Evolutionary conservation across 306 rosid species (phyloP), one percentile per base, ranked within the genome.

Genomic region (Sphenostylis stenocarpa): DNA sequence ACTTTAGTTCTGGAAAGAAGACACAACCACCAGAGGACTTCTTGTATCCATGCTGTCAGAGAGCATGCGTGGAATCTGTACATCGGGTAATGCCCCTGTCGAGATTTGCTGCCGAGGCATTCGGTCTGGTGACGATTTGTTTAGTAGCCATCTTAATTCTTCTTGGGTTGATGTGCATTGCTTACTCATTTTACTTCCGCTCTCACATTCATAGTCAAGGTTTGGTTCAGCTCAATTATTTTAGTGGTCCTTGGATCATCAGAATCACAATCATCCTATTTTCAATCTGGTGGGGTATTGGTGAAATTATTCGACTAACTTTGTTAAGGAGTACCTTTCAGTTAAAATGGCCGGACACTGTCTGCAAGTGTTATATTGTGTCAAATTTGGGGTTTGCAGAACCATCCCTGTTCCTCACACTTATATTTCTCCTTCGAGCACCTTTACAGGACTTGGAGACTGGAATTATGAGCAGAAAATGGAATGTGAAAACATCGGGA

Each of bases 41-140:
- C 84, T 78, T 63, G 96, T 83, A 89, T 95, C 96, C 97, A 95
- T 92, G 95, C 97, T 95, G 96, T 91, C 90, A 84, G 97, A 89
- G 93, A 95, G 98, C 93, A 95, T 95, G 97, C 97, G 90, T 95
- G 93, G 97, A 95, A 89, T 89, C 89, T 89, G 97, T 92, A 90
- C 67, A 84, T 89, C 87, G 96, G 97, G 98, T 92, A 90, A 95
- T 95, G 98, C 98, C 96, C 97, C 98, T 76, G 98, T 84, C 96
- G 83, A 95, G 96, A 80, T 64, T 86, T 81, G 85, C 90, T 95
- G 91, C 97, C 96, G 98, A 94, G 87, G 96, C 93, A 85, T 87
- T 95, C 90, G 95, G 97, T 92, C 95, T 95, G 96, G 90, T 92
- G 90, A 89, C 97, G 47, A 81, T 95, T 79, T 92, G 93, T 86